Percentiles rank a stretch among this genome's conserved stretches.
Conservation (phyloP, 1,139 yeast genomes). For the Candida neerlandica region DNA sequence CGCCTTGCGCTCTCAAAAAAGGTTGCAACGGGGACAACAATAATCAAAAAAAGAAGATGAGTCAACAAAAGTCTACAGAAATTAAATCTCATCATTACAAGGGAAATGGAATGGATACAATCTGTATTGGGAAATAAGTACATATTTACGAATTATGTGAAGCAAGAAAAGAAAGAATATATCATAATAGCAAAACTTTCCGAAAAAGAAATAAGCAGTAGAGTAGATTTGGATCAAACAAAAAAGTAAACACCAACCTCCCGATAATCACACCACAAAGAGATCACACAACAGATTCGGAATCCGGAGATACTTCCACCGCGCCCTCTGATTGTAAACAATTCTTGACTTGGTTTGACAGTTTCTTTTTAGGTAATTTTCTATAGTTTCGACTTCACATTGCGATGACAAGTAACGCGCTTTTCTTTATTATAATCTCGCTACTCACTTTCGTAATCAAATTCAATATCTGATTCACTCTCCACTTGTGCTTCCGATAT, state of each 20-base stretch:
- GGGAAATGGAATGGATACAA: no score
- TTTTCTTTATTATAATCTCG: neutral
- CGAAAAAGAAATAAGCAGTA: neutral
- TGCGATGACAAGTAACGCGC: neutral
- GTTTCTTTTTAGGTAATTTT: neutral
- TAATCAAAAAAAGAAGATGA: no score
- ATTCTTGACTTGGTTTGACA: neutral
- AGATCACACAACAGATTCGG: neutral
- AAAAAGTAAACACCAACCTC: neutral
- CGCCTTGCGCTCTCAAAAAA: no score
- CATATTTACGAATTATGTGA: neutral
- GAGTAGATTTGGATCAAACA: neutral
- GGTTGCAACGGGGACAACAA: no score
- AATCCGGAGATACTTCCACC: neutral
- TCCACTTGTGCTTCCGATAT: constrained; percentile 4
- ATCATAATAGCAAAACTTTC: neutral
- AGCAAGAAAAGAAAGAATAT: neutral
- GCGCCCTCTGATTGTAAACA: neutral
- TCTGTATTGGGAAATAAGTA: neutral
- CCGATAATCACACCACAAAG: neutral
- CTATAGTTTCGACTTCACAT: neutral
- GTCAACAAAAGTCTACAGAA: neutral
- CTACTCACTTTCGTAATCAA: constrained; percentile 16
- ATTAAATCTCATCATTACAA: neutral
- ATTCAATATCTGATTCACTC: constrained; percentile 12